Evolutionary conservation across 495 filamentous ascomycete genomes (phyloP).

Genomic region (Annulohypoxylon moriforme): DNA sequence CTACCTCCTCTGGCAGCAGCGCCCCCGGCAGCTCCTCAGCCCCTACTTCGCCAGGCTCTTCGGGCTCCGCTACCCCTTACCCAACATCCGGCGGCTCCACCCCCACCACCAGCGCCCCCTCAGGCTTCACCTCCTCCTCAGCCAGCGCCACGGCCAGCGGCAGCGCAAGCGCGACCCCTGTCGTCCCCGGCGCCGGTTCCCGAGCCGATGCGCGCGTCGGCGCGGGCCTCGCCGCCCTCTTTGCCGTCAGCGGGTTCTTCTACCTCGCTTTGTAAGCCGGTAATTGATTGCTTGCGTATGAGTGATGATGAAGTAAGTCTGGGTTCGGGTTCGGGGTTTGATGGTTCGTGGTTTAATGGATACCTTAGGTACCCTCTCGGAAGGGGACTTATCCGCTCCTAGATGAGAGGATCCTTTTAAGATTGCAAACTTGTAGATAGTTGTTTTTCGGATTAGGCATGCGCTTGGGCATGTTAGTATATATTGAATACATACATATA

Average conservation of each 20-base stretch:
- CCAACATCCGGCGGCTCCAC: background rate
- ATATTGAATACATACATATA: slow-evolving; percentile 30
- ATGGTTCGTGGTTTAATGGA: slow-evolving; percentile 14
- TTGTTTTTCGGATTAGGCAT: slow-evolving; percentile 22
- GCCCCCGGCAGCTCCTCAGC: slow-evolving; percentile 6
- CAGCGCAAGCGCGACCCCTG: slow-evolving; percentile 16
- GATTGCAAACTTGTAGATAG: slow-evolving; percentile 35
- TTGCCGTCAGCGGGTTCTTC: slow-evolving; percentile 32
- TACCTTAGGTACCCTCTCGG: slow-evolving; percentile 7
- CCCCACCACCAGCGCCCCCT: background rate
- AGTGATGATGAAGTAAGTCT: slow-evolving; percentile 4
- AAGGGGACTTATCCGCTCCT: slow-evolving; percentile 12
- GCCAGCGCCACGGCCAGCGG: background rate
- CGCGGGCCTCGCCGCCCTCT: slow-evolving; percentile 34
- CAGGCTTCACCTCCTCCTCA: background rate
- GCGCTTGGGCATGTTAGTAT: slow-evolving; percentile 28
- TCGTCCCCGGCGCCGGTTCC: slow-evolving; percentile 24
- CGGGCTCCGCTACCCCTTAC: slow-evolving; percentile 3
- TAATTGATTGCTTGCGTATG: slow-evolving; percentile 1
- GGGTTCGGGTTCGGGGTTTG: slow-evolving; percentile 8
- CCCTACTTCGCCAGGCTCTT: background rate
- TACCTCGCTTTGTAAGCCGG: slow-evolving; percentile 44
- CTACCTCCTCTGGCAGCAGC: slow-evolving; percentile 8
- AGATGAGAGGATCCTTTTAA: slow-evolving; percentile 12
- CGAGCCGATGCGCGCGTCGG: slow-evolving; percentile 33